Evolutionary conservation across 495 filamentous ascomycete genomes (phyloP).

Genomic region (Friedmanniomyces endolithicus): DNA sequence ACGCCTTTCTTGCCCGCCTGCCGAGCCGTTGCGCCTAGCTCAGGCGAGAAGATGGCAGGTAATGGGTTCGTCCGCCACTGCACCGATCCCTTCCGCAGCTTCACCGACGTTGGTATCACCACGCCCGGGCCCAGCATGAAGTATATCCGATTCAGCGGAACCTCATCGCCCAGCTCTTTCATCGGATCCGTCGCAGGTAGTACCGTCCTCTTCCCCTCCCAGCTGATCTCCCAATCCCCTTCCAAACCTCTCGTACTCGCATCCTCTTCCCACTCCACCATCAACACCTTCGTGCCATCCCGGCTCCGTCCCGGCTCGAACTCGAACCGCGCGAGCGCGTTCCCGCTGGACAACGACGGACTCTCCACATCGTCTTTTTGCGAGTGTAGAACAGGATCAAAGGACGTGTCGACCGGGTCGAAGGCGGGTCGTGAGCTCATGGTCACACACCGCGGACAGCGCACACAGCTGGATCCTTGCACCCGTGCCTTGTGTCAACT

Average conservation of each 20-base stretch:
- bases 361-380: slow-evolving; percentile 30
- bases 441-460: background rate
- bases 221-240: slow-evolving; percentile 58
- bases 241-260: slow-evolving; percentile 30
- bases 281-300: slow-evolving; percentile 72
- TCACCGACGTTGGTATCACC: slow-evolving; percentile 54
- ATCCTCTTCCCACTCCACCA: slow-evolving; percentile 71
- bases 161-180: background rate
- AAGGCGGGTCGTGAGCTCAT: slow-evolving; percentile 24
- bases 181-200: slow-evolving; percentile 44
- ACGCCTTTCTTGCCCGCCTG: slow-evolving; percentile 64
- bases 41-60: slow-evolving; percentile 68
- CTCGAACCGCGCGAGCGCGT: slow-evolving; percentile 67
- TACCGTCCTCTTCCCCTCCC: slow-evolving; percentile 59
- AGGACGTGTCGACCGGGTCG: slow-evolving; percentile 27
- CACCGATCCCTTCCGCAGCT: slow-evolving; percentile 34
- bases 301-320: slow-evolving; percentile 65
- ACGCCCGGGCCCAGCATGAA: slow-evolving; percentile 58
- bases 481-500: background rate
- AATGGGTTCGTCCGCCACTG: slow-evolving; percentile 51
- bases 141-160: slow-evolving; percentile 49
- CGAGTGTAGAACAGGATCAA: slow-evolving; percentile 12
- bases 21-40: slow-evolving; percentile 49
- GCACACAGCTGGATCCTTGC: slow-evolving; percentile 3
- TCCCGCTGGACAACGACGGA: slow-evolving; percentile 28